Percentiles rank a stretch among this genome's conserved stretches.
Conservation (phyloP, 495 filamentous ascomycete genomes). For the Acidiella bohemica region DNA sequence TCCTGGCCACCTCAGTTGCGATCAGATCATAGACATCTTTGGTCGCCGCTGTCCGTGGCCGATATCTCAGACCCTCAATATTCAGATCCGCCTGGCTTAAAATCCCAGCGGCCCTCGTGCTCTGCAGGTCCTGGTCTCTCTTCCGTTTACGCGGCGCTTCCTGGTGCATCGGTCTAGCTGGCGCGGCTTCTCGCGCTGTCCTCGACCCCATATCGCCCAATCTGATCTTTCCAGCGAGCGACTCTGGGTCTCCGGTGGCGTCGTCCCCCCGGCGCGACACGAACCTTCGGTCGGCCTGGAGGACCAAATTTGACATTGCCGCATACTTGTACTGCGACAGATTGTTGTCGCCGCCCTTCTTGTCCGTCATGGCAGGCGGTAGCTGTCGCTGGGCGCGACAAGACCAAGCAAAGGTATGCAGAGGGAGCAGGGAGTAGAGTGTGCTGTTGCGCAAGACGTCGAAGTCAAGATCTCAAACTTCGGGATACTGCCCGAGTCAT, state of each 20-base stretch:
- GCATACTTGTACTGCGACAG: constrained; percentile 98
- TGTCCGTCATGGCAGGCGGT: constrained; percentile 16
- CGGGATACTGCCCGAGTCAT: no score
- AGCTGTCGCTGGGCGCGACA: not conserved
- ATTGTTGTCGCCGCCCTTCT: constrained; percentile 37
- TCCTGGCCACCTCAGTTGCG: constrained; percentile 71
- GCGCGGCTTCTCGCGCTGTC: constrained; percentile 62
- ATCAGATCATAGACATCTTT: constrained; percentile 94
- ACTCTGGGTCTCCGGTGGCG: constrained; percentile 93
- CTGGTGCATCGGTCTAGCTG: constrained; percentile 34
- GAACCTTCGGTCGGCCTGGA: constrained; percentile 97
- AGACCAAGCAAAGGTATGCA: not conserved
- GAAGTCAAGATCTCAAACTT: no score
- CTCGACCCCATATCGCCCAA: constrained; percentile 89
- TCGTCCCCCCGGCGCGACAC: constrained; percentile 85
- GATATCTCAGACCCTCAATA: constrained; percentile 75
- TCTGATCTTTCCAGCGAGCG: constrained; percentile 81
- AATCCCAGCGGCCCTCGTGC: constrained; percentile 59
- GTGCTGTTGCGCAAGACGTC: not conserved
- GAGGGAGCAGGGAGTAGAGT: not conserved
- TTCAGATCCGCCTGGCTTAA: constrained; percentile 73
- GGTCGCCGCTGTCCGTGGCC: constrained; percentile 81
- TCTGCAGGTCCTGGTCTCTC: constrained; percentile 53
- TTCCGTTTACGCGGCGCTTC: constrained; percentile 81
- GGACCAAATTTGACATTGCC: constrained; percentile 99